A percentile compares a stretch with the other conserved stretches of the same genome.
Evolutionary conservation across 2,329 filamentous ascomycete genomes (phyloP).

Genomic region (Aspergillus sp.): DNA sequence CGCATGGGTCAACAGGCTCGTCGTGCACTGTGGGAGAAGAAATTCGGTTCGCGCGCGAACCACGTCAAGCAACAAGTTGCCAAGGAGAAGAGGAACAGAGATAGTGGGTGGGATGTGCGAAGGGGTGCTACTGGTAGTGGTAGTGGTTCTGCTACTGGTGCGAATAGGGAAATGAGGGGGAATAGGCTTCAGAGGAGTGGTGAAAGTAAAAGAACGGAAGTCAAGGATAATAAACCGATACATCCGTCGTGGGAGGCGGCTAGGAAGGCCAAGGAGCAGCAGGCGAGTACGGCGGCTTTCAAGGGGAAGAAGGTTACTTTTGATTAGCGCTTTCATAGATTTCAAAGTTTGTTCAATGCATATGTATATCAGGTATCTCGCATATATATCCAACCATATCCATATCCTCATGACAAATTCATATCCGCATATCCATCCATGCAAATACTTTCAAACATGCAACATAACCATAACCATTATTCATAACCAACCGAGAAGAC

Average conservation of each 20-base stretch:
- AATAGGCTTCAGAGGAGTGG: conserved; percentile 3
- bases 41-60: conserved; percentile 53
- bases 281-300: conserved; percentile 41
- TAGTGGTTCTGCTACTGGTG: conserved; percentile 10
- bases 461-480: background rate
- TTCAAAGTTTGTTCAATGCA: background rate
- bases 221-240: conserved; percentile 48
- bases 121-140: conserved; percentile 45
- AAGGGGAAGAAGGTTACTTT: conserved; percentile 58
- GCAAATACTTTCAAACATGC: background rate
- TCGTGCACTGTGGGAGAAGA: conserved; percentile 56
- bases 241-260: conserved; percentile 62
- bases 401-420: background rate
- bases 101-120: conserved; percentile 54
- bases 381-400: background rate
- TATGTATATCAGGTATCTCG: too few species aligned
- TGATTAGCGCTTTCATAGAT: conserved; percentile 36
- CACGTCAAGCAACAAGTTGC: conserved; percentile 45
- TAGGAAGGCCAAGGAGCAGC: conserved; percentile 51
- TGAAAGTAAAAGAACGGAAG: conserved; percentile 10
- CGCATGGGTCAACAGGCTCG: conserved; percentile 57
- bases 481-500: background rate
- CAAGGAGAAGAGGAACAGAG: conserved; percentile 30
- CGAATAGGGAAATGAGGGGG: conserved; percentile 13
- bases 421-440: background rate